These are phyloP conservation scores for Paramecium primaurelia DNA, from an alignment of 73 alveolate genomes.

Conservation along the genomic window DNA sequence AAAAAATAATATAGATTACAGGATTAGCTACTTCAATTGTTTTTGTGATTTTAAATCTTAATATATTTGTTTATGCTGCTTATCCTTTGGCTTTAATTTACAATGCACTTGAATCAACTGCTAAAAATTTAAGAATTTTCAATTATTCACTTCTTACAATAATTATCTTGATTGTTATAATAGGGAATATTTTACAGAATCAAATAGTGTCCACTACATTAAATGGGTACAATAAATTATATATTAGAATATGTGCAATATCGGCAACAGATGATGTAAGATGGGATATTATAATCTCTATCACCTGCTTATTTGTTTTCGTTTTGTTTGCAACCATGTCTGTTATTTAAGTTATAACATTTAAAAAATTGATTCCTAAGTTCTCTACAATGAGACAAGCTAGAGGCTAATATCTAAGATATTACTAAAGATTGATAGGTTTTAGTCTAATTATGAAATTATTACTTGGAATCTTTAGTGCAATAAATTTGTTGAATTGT, in stretches of 20 bases:
- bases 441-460: not conserved
- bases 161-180: not conserved
- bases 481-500: conserved; percentile 9
- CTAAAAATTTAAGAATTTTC: not conserved
- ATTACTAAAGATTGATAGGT: conserved; percentile 1
- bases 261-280: not conserved
- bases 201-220: not conserved
- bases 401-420: conserved; percentile 22
- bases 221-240: not conserved
- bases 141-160: not conserved
- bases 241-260: not conserved
- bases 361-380: conserved; percentile 5
- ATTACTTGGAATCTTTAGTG: not conserved
- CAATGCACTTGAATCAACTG: conserved; percentile 35
- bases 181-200: not conserved
- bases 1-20: not conserved
- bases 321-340: not conserved
- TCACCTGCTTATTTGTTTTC: not conserved
- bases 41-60: not conserved
- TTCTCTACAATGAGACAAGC: not conserved
- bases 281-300: not conserved
- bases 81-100: conserved; percentile 19
- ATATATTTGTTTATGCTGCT: conserved; percentile 15
- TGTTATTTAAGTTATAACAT: not conserved
- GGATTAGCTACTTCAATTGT: not conserved